Percentiles rank a stretch among this genome's conserved stretches.
Evolutionary conservation across 306 rosid species (phyloP).

Genomic region (Ziziphus jujuba): DNA sequence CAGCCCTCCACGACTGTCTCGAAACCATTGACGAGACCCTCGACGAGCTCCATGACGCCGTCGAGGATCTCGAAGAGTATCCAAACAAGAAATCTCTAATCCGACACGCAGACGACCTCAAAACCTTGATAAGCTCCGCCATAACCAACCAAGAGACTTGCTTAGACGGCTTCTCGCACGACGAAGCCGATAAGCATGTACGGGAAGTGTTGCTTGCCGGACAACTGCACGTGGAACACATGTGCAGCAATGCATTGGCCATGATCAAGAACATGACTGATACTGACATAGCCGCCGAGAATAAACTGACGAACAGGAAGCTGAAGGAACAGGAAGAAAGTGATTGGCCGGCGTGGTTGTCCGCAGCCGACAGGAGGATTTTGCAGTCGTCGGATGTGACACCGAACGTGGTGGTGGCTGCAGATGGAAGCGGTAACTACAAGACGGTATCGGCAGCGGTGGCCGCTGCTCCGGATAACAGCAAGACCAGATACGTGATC

Average conservation of each 20-base stretch:
- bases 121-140: slow-evolving; percentile 68
- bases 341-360: slow-evolving; percentile 81
- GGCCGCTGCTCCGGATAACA: slow-evolving; percentile 65
- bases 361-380: slow-evolving; percentile 56
- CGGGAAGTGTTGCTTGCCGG: slow-evolving; percentile 47
- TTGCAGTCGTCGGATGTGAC: slow-evolving; percentile 51
- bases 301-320: slow-evolving; percentile 26
- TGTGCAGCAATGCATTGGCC: slow-evolving; percentile 81
- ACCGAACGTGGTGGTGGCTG: slow-evolving; percentile 72
- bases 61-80: slow-evolving; percentile 37
- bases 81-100: slow-evolving; percentile 47
- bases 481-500: slow-evolving; percentile 61
- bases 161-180: slow-evolving; percentile 82
- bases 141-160: slow-evolving; percentile 88
- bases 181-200: slow-evolving; percentile 40
- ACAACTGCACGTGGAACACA: slow-evolving; percentile 49
- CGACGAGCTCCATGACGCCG: slow-evolving; percentile 50
- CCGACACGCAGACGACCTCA: slow-evolving; percentile 69
- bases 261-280: slow-evolving; percentile 80
- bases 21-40: slow-evolving; percentile 66
- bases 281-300: slow-evolving; percentile 47
- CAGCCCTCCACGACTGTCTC: slow-evolving; percentile 68
- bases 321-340: slow-evolving; percentile 25
- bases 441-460: slow-evolving; percentile 79
- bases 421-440: slow-evolving; percentile 72